phyloP scores from a whole-genome alignment of 306 rosid species.

The Pueraria montana region DNA sequence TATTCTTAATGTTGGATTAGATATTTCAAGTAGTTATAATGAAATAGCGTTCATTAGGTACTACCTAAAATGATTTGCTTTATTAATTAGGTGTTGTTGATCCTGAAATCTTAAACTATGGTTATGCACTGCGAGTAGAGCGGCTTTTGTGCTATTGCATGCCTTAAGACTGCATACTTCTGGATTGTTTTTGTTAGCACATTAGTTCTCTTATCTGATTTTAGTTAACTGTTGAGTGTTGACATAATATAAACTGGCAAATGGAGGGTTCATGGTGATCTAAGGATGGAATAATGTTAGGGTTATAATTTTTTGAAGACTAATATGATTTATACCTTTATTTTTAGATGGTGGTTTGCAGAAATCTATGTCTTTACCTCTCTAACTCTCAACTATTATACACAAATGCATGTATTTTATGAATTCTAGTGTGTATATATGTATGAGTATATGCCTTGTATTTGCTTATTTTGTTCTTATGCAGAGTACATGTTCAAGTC shows the following conservation, averaged over 20 bases:
- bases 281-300: too few relatives aligned
- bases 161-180: too few relatives aligned
- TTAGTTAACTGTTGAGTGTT: too few relatives aligned
- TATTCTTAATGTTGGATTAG: slow-evolving; percentile 12
- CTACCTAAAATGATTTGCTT: background rate
- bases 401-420: background rate
- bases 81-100: too few relatives aligned
- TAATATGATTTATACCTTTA: slow-evolving; percentile 22
- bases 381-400: background rate
- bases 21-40: background rate
- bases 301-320: too few relatives aligned
- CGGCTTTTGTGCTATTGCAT: too few relatives aligned
- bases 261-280: too few relatives aligned
- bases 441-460: background rate
- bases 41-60: slow-evolving; percentile 20
- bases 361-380: slow-evolving; percentile 9
- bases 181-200: too few relatives aligned
- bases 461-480: slow-evolving; percentile 33
- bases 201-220: too few relatives aligned
- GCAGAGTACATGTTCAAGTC: slow-evolving; percentile 64
- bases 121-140: too few relatives aligned
- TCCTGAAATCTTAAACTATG: too few relatives aligned
- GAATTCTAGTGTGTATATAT: background rate
- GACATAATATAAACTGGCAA: too few relatives aligned
- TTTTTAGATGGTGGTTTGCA: background rate